These are phyloP conservation scores for Sclerotinia subarctica DNA, from an alignment of 2,329 filamentous ascomycete genomes.

Conservation along the genomic window DNA sequence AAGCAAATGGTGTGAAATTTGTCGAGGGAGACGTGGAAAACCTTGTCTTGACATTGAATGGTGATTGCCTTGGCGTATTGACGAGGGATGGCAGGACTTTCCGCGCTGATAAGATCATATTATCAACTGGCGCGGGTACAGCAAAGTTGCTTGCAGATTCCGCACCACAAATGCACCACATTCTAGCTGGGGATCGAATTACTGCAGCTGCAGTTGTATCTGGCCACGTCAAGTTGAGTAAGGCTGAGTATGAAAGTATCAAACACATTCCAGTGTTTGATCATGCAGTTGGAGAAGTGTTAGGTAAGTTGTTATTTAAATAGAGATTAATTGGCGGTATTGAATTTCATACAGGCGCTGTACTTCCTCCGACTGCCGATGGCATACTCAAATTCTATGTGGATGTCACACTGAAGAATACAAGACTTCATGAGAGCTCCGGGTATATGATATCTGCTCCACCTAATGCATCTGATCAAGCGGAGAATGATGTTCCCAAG, in stretches of 20 bases:
- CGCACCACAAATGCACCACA: conserved; percentile 47
- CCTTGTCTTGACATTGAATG: conserved; percentile 47
- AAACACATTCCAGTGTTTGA: conserved; percentile 53
- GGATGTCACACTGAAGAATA: conserved; percentile 57
- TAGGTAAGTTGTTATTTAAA: conserved; percentile 38
- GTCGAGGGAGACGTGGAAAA: conserved; percentile 44
- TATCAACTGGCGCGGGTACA: conserved; percentile 57
- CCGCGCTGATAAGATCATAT: conserved; percentile 51
- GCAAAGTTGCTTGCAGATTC: conserved; percentile 52
- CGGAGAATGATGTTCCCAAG: conserved; percentile 42
- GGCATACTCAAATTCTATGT: conserved; percentile 61
- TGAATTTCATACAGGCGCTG: conserved; percentile 24
- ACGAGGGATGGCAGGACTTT: conserved; percentile 47
- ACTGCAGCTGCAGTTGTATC: conserved; percentile 55
- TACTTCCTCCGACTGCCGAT: conserved; percentile 47
- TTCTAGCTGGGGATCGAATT: conserved; percentile 53
- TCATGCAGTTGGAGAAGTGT: conserved; percentile 44
- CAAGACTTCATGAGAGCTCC: conserved; percentile 44
- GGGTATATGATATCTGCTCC: conserved; percentile 53
- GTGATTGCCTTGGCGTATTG: conserved; percentile 49
- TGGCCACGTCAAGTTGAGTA: conserved; percentile 46
- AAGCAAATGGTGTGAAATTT: conserved; percentile 46
- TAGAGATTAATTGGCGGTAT: background rate
- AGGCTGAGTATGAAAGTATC: conserved; percentile 48
- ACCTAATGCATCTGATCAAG: conserved; percentile 44